Conservation (phyloP, 2,329 filamentous ascomycete species). For the Cladosporium sp. region DNA sequence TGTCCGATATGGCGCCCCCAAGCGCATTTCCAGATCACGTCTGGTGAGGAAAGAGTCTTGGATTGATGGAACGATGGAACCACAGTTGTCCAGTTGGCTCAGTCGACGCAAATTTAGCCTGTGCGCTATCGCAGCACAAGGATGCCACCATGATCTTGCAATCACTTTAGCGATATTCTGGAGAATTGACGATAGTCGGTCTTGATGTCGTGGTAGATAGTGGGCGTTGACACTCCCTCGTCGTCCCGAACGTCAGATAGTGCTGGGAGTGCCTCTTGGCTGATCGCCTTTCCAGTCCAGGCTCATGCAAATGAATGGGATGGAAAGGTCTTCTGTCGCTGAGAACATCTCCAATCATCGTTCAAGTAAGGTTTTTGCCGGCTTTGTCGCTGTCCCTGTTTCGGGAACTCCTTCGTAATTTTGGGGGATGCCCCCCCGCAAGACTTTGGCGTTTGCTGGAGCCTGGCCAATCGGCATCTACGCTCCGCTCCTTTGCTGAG, state of each 20-base stretch:
- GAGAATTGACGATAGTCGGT: neutral
- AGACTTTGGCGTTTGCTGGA: neutral
- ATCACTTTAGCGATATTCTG: neutral
- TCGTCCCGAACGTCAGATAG: neutral
- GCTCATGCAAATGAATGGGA: neutral
- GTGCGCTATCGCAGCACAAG: neutral
- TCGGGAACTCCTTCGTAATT: neutral
- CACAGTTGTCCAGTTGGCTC: neutral
- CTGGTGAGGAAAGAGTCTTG: neutral
- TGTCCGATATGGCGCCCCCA: no score
- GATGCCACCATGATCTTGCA: neutral
- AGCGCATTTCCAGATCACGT: neutral
- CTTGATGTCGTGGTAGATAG: neutral
- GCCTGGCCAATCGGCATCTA: slow-evolving; percentile 23
- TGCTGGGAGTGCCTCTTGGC: neutral
- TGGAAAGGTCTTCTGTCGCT: neutral
- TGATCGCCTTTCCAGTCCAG: neutral
- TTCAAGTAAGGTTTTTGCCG: neutral
- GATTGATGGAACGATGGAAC: neutral
- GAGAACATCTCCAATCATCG: neutral
- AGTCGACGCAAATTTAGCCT: neutral
- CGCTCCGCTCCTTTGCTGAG: slow-evolving; percentile 14
- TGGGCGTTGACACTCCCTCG: neutral
- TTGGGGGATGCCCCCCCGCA: neutral
- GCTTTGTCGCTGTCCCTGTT: neutral